Conservation (phyloP, 1,284 basidiomycete species). For the Phlebopus sp. region DNA sequence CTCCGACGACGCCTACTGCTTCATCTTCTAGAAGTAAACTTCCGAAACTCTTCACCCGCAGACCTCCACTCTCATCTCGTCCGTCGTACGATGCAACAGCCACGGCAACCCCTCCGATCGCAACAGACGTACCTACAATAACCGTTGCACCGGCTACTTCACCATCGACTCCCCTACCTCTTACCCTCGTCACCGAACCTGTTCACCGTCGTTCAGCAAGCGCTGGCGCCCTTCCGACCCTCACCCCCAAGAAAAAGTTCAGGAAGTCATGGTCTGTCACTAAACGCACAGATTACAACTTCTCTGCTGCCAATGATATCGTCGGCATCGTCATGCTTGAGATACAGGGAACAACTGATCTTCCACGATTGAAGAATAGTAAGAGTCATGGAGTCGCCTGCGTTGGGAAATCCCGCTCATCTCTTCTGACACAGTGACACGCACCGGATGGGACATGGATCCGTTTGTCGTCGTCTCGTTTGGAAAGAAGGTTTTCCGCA, state of each 20-base stretch:
- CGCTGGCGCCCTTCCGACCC: conserved; percentile 28
- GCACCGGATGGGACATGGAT: conserved; percentile 94
- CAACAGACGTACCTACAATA: conserved; percentile 9
- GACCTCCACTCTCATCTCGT: conserved; percentile 32
- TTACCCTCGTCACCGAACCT: conserved; percentile 17
- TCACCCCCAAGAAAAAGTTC: conserved; percentile 29
- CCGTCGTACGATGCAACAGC: conserved; percentile 31
- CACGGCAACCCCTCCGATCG: conserved; percentile 7
- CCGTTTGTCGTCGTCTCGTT: conserved; percentile 96
- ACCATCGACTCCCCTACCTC: conserved; percentile 10
- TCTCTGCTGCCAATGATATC: conserved; percentile 73
- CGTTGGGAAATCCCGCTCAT: conserved; percentile 11
- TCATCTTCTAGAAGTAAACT: conserved; percentile 24
- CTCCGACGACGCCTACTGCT: conserved; percentile 15
- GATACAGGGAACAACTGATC: conserved; percentile 68
- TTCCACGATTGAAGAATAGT: conserved; percentile 89
- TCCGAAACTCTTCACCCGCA: conserved; percentile 38
- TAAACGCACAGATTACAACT: conserved; percentile 56
- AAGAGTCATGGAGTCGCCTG: conserved; percentile 29
- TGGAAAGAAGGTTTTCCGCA: conserved; percentile 95
- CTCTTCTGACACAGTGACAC: conserved; percentile 59
- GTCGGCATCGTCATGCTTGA: conserved; percentile 92
- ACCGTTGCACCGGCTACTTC: background rate
- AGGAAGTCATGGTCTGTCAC: conserved; percentile 23
- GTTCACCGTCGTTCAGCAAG: conserved; percentile 32